A percentile compares a stretch with the other conserved stretches of the same genome.
Conservation (phyloP, 345 rosid species). For the Dimocarpus longan region DNA sequence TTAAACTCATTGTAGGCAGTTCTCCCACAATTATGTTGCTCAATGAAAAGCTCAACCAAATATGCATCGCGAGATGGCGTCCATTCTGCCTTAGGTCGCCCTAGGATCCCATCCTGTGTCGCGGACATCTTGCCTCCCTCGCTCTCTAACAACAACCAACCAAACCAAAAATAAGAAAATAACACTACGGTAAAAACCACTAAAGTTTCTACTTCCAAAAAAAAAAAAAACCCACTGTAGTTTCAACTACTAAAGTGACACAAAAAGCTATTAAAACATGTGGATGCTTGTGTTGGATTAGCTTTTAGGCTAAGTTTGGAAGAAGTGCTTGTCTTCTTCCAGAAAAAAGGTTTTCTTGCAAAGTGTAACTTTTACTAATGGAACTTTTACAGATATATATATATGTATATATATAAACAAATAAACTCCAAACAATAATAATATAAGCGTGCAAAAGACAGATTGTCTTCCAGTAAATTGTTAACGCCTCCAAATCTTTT, state of each 20-base stretch:
- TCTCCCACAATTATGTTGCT: conserved; percentile 39
- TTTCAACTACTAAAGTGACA: background rate
- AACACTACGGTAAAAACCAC: background rate
- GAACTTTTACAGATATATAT: background rate
- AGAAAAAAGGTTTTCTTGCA: background rate
- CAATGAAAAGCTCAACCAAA: conserved; percentile 39
- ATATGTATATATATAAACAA: background rate
- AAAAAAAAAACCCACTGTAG: background rate
- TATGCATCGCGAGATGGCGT: conserved; percentile 36
- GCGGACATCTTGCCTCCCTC: conserved; percentile 22
- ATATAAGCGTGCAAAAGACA: background rate
- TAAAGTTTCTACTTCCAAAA: background rate
- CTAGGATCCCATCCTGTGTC: conserved; percentile 32
- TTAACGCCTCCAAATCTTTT: background rate
- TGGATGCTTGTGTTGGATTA: background rate
- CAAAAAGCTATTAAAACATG: background rate
- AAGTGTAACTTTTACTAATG: background rate
- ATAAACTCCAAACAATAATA: background rate
- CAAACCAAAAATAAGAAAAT: background rate
- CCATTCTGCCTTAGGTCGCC: conserved; percentile 38
- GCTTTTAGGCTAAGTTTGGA: background rate
- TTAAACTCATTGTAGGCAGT: conserved; percentile 43
- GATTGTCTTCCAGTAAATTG: background rate
- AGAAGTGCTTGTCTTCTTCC: background rate
- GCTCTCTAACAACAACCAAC: background rate